Evolutionary conservation across 148 eudicot species (phyloP).

Genomic region (Rheum nobile): DNA sequence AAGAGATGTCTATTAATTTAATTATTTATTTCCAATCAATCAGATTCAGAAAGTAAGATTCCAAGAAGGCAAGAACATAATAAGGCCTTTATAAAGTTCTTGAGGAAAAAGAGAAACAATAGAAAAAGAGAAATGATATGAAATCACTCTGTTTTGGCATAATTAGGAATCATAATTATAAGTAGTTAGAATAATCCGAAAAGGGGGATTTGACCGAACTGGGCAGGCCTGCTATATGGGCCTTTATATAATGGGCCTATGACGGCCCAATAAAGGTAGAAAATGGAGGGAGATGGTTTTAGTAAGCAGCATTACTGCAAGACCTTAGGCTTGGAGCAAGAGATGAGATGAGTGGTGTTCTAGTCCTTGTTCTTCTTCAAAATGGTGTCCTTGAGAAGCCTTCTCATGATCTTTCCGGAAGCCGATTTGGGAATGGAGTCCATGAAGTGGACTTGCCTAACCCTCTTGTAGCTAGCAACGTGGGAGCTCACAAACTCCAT

Average conservation of each 20-base stretch:
- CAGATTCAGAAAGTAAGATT: not conserved
- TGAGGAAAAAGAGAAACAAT: not conserved
- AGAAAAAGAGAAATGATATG: not conserved
- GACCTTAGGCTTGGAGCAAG: no score
- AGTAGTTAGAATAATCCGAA: not conserved
- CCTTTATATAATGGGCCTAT: not conserved
- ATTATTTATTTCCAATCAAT: not conserved
- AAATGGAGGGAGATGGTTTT: no score
- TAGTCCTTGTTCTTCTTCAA: conserved; percentile 20
- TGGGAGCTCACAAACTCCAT: conserved; percentile 55
- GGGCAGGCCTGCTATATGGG: no score
- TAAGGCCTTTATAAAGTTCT: not conserved
- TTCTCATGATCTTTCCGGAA: conserved; percentile 41
- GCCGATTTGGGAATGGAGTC: conserved; percentile 72
- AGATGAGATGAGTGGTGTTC: no score
- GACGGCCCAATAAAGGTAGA: not conserved
- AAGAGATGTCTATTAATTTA: not conserved
- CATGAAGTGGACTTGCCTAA: conserved; percentile 60
- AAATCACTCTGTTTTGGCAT: not conserved
- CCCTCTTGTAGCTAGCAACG: conserved; percentile 64
- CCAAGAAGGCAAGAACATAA: no score
- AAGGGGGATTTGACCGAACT: no score
- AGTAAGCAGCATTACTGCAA: no score
- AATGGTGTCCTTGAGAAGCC: conserved; percentile 33
- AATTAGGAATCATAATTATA: not conserved